phyloP scores from a whole-genome alignment of 2,329 filamentous ascomycete species.

The Hortaea werneckii region DNA sequence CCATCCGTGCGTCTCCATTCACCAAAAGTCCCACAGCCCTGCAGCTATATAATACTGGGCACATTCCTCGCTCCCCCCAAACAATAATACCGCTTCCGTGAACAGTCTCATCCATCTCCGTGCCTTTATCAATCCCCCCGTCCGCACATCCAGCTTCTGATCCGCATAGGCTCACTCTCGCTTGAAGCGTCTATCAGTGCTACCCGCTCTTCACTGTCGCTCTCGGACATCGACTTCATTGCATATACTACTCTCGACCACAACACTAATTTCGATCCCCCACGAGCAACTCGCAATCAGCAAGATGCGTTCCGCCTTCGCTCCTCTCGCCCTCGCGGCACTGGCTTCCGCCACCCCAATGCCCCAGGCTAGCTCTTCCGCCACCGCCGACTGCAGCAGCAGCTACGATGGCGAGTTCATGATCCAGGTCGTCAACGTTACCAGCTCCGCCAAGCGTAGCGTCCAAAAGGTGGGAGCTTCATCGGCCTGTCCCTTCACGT shows the following conservation, averaged over 20 bases:
- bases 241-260: slow-evolving; percentile 15
- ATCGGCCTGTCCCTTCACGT: neutral
- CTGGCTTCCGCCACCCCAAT: slow-evolving; percentile 31
- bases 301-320: slow-evolving; percentile 26
- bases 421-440: slow-evolving; percentile 45
- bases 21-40: neutral
- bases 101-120: neutral
- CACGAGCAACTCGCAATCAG: neutral
- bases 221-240: slow-evolving; percentile 9
- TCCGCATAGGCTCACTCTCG: neutral
- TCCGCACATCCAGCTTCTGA: neutral
- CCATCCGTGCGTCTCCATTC: neutral
- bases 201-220: neutral
- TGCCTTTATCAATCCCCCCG: neutral
- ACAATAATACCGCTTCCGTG: slow-evolving; percentile 2
- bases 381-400: slow-evolving; percentile 44
- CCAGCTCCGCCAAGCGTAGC: slow-evolving; percentile 24
- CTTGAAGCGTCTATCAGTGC: slow-evolving; percentile 9
- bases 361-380: slow-evolving; percentile 34
- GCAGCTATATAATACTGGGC: slow-evolving; percentile 2
- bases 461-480: slow-evolving; percentile 6
- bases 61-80: slow-evolving; percentile 2
- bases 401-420: slow-evolving; percentile 47
- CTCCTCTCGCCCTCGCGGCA: slow-evolving; percentile 35
- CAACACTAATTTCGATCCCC: slow-evolving; percentile 1